phyloP scores from a whole-genome alignment of 2,329 filamentous ascomycete species.

The Monosporascus sp. region DNA sequence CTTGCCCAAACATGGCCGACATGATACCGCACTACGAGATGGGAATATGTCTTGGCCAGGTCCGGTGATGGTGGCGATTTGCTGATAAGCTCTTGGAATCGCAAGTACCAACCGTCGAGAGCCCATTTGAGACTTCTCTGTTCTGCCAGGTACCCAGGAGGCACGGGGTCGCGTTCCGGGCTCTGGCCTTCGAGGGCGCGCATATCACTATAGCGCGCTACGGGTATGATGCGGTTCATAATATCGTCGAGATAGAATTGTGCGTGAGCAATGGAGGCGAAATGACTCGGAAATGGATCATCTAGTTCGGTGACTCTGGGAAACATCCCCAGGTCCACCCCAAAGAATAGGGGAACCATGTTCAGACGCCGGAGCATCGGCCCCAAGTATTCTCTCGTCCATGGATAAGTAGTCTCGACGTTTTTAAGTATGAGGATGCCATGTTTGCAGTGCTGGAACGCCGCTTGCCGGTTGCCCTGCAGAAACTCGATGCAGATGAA shows the following conservation, averaged over 20 bases:
- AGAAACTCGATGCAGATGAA: constrained; percentile 41
- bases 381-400: constrained; percentile 27
- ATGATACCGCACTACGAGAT: constrained; percentile 26
- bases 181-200: constrained; percentile 19
- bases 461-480: constrained; percentile 29
- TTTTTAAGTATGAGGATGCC: constrained; percentile 32
- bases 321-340: constrained; percentile 14
- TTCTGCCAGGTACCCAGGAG: constrained; percentile 14
- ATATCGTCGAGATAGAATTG: constrained; percentile 26
- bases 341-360: constrained; percentile 35
- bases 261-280: constrained; percentile 20
- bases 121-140: constrained; percentile 15
- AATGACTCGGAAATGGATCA: constrained; percentile 14
- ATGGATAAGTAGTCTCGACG: constrained; percentile 19
- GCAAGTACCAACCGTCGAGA: constrained; percentile 24
- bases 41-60: constrained; percentile 6
- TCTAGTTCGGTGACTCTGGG: constrained; percentile 19
- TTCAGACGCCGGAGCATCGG: constrained; percentile 34
- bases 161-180: constrained; percentile 6
- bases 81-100: constrained; percentile 16
- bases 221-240: constrained; percentile 21
- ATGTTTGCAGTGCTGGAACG: constrained; percentile 32
- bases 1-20: constrained; percentile 29
- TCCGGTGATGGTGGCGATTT: background rate
- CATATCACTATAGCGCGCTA: constrained; percentile 24